Base-by-base conservation (phyloP, 495 filamentous ascomycete species). In the Aspergillus leporis region DNA sequence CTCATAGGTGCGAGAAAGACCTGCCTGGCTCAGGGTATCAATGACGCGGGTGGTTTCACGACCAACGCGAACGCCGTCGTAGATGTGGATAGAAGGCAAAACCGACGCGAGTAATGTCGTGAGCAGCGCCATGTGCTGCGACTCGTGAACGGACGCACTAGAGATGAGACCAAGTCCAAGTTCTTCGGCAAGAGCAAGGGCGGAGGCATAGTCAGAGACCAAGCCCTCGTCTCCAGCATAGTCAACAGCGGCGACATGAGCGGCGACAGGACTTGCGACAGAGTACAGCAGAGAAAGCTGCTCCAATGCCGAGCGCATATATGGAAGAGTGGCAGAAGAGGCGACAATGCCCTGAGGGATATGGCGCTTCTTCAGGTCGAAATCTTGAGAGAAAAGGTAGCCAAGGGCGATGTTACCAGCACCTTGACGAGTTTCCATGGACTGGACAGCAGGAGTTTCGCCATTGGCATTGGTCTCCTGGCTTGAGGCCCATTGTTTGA, bases 321-420 rank as follows among this genome's bases (percentile, higher is more conserved):
- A 86, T 25, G 85, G 83, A 32, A 98, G 78, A 53, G 87, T 91
- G 28, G 91, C 84, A 0, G 92, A 90, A 0, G 92, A 89, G 13
- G 92, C 93, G 55, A 98, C 74, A 58, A 98, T 85, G 3, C 89
- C 85, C 79, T 98, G 94, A 5, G 94, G 93, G 34, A 97, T 82
- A 72, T 94, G 85, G 62, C 91, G 87, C 81, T 95, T 97, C 82
- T 84, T 87, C 60, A 94, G 71, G 68, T 96, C 91, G 63, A 93
- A 96, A 72, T 98, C 94, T 68, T 90, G 89, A 34, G 92, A 96
- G 79, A 98, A 98, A 66, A 98, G 88, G 74, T 98, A 98, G 59
- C 94, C 94, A 49, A 98, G 82, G 32, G 95, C 91, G 70, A 98
- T 89, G 66, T 90, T 88, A 46, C 91, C 94, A 46, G 95, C 94